Evolutionary conservation across 495 filamentous ascomycete species (phyloP).

Genomic region (Aspergillus haitiensis): DNA sequence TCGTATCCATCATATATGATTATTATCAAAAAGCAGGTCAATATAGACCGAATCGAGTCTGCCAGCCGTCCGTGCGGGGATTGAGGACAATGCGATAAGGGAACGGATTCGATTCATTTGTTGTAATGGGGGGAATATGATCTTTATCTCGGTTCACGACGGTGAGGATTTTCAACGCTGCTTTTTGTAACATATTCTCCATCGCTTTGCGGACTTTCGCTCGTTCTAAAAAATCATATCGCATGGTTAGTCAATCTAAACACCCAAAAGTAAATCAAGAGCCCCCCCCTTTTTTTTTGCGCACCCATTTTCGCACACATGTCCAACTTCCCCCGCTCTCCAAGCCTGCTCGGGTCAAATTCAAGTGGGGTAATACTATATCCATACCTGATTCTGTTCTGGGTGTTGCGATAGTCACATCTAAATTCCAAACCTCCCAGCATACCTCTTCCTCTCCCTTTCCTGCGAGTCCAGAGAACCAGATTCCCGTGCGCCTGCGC

Average conservation of each 20-base stretch:
- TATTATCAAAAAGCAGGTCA: slow-evolving; percentile 31
- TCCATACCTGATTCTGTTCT: slow-evolving; percentile 79
- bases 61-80: slow-evolving; percentile 76
- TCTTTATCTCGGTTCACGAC: slow-evolving; percentile 87
- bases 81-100: slow-evolving; percentile 90
- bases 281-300: neutral
- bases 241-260: neutral
- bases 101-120: slow-evolving; percentile 88
- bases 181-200: slow-evolving; percentile 79
- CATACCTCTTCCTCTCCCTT: slow-evolving; percentile 89
- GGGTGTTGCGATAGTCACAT: slow-evolving; percentile 86
- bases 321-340: no score
- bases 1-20: neutral
- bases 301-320: no score
- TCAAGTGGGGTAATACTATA: no score
- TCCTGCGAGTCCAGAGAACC: slow-evolving; percentile 59
- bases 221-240: slow-evolving; percentile 56
- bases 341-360: no score
- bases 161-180: slow-evolving; percentile 82
- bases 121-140: slow-evolving; percentile 96
- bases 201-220: slow-evolving; percentile 85
- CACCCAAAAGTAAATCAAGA: neutral
- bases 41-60: slow-evolving; percentile 75
- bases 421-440: slow-evolving; percentile 94
- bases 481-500: slow-evolving; percentile 67